phyloP scores from a whole-genome alignment of 202 grass and related monocot species.

The Setaria viridis region DNA sequence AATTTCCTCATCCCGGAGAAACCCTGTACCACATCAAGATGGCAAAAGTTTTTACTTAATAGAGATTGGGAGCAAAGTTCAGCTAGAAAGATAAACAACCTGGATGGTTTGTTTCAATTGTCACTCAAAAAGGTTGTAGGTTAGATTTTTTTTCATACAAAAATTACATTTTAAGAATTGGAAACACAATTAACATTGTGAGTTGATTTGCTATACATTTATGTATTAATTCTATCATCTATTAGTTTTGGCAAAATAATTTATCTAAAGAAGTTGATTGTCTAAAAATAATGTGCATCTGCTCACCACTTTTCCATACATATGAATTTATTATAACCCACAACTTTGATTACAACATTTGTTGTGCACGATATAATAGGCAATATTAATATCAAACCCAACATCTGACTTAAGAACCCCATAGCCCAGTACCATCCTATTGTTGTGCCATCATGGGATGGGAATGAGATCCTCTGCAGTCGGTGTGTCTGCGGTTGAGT shows the following conservation, averaged over 20 bases:
- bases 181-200: background rate
- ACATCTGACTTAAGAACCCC: background rate
- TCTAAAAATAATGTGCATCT: background rate
- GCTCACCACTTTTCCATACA: background rate
- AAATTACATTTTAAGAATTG: background rate
- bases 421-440: background rate
- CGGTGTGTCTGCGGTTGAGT: too few species aligned
- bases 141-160: background rate
- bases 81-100: background rate
- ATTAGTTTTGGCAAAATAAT: background rate
- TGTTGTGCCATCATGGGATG: too few species aligned
- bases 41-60: background rate
- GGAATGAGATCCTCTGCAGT: too few species aligned
- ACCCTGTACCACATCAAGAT: constrained; percentile 55
- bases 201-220: background rate
- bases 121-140: background rate
- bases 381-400: too few species aligned
- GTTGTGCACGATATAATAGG: background rate
- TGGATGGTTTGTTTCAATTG: background rate
- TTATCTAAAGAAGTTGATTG: background rate
- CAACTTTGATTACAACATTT: background rate
- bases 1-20: constrained; percentile 86
- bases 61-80: background rate
- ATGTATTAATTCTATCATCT: background rate
- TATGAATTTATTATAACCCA: too few species aligned